phyloP scores from a whole-genome alignment of 352 stramenopile genomes.

The Peronospora farinosa region DNA sequence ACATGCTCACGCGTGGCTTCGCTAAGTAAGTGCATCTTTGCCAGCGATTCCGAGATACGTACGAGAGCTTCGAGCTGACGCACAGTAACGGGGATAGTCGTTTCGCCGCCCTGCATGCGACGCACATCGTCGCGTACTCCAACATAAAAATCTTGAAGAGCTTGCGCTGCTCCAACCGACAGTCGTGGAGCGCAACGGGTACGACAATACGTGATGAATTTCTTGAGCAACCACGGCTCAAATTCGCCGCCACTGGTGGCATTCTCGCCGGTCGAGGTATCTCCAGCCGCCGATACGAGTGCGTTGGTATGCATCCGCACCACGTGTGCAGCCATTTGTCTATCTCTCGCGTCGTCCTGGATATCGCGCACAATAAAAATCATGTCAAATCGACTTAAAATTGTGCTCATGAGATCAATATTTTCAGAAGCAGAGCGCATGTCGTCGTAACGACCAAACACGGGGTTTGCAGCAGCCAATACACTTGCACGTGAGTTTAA shows the following conservation, averaged over 20 bases:
- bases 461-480: slow-evolving; percentile 94
- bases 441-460: slow-evolving; percentile 98
- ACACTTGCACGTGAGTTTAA: slow-evolving; percentile 92
- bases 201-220: slow-evolving; percentile 98
- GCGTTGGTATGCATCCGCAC: slow-evolving; percentile 96
- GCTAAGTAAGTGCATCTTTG: slow-evolving; percentile 95
- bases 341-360: slow-evolving; percentile 93
- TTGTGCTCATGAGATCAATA: slow-evolving; percentile 99
- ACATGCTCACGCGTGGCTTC: slow-evolving; percentile 88
- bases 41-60: slow-evolving; percentile 94
- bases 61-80: slow-evolving; percentile 97
- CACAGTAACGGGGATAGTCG: slow-evolving; percentile 96
- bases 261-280: slow-evolving; percentile 19
- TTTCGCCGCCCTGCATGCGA: slow-evolving; percentile 62
- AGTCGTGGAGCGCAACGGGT: slow-evolving; percentile 90
- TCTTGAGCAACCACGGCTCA: slow-evolving; percentile 89
- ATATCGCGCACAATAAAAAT: slow-evolving; percentile 99
- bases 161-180: slow-evolving; percentile 86
- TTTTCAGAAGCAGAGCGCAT: slow-evolving; percentile 97
- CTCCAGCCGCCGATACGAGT: slow-evolving; percentile 24
- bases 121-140: slow-evolving; percentile 95
- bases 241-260: slow-evolving; percentile 44
- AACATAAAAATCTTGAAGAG: slow-evolving; percentile 96
- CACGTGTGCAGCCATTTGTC: slow-evolving; percentile 96
- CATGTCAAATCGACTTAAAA: slow-evolving; percentile 98